Base-by-base conservation (phyloP, 2,329 filamentous ascomycete genomes). In the Calonectria naviculata region DNA sequence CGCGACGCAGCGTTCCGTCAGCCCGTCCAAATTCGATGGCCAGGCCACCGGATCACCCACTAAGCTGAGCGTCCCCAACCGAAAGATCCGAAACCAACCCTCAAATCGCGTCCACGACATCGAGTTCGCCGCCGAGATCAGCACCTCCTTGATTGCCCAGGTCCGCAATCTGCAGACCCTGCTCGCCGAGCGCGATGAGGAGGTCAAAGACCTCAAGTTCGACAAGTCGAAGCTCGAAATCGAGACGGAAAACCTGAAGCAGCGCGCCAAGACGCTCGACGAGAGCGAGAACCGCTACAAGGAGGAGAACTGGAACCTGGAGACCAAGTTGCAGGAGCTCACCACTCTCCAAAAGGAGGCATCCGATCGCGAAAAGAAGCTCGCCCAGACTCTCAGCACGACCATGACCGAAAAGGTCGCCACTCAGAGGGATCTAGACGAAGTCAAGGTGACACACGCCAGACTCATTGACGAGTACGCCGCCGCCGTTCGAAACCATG, bases 121-220 rank as follows among this genome's bases (percentile, higher is more conserved):
- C 80, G 95, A 98, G 78, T 97, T 99, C 80, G 97, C 96, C n/a
- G 95, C 97, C 62, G 96, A 99, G 81, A 98, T 99, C 78, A 98
- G 95, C 80, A 98, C 95, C 7, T 98, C 95, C 2, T 88, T 99
- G 63, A 92, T 99, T 63, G 92, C 93, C n/a, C 97, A 98, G 84
- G 94, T 99, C 62, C 93, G 97, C 73, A 95, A 97, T 80, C 85
- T 99, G 66, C 97, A 99, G 82, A 89, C 92, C 3, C 87, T 97
- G 19, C 88, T 99, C 13, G 90, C 93, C 0, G 95, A 98, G 84
- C 94, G 95, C 75, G 97, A 99, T 74, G 95, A 98, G 64, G 89
- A 94, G 56, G 86, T 98, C 75, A 95, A 94, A 81, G 89, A 92
- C 21, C 87, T 92, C 72, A 93, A 93, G 76, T 82, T 91, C 63